Evolutionary conservation across 2,329 filamentous ascomycete species (phyloP), one percentile per base, ranked within the genome.

Genomic region (Paecilomyces sp.): DNA sequence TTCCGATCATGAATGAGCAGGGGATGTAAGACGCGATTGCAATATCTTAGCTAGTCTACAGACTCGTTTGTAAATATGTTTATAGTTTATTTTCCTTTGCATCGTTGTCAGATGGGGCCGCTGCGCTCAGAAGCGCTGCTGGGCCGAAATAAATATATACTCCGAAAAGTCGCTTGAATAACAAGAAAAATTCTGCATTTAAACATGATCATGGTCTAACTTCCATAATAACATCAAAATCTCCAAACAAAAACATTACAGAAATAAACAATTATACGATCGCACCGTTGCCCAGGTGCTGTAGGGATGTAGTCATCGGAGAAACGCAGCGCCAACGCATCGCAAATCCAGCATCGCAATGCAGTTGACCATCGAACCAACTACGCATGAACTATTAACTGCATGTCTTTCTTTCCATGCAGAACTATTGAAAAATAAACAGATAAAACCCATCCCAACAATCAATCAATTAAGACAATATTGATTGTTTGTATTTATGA

Each of bases 1-100:
- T 64, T 62, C 55, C 59, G 60, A 2, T 47, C 56, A 47, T 47
- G n/a, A 47, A 47, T 18, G 41, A 47, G n/a, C n/a, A n/a, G 36
- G 36, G 36, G 7, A 47, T 18, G 15, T 47, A 47, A 47, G 4
- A 5, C 4, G 34, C 34, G 12, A 28, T 28, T 28, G 25, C 25
- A 28, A 28, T 28, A 6, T 28, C 25, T 6, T 6, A 28, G 25
- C 25, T 28, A 28, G 25, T 28, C 25, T 28, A 28, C 6, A 28
- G 6, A 6, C 25, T 28, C 25, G 25, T 36, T 36, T 36, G 33
- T 36, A 36, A 5, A 12, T 15, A 12, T 36, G 9, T 15, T 15
- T 3, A 36, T 15, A 12, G 3, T 36, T 3, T 12, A 15, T 36
- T 36, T 36, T 36, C 33, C 33, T 12, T 15, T 36, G 25, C 25